These are phyloP conservation scores for Monosporascus sp. DNA, from an alignment of 2,329 filamentous ascomycete species.

Conservation along the genomic window DNA sequence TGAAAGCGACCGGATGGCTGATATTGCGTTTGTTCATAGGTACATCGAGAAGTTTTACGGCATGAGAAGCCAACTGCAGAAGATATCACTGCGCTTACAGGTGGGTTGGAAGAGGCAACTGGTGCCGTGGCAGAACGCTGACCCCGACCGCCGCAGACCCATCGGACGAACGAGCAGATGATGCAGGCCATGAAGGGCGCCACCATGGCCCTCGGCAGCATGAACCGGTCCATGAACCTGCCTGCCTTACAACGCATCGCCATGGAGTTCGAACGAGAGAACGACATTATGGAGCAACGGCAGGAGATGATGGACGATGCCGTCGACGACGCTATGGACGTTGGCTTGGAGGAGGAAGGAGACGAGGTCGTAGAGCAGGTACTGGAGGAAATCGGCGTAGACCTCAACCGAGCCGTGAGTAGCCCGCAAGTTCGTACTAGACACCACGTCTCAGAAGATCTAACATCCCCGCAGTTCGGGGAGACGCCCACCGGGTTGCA, in stretches of 20 bases:
- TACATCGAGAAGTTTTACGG: constrained; percentile 98
- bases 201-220: constrained; percentile 84
- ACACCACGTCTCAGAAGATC: constrained; percentile 7
- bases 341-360: constrained; percentile 86
- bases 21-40: constrained; percentile 36
- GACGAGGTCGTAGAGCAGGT: constrained; percentile 97
- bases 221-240: constrained; percentile 98
- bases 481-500: constrained; percentile 86
- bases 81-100: constrained; percentile 91
- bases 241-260: constrained; percentile 92
- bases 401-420: constrained; percentile 82
- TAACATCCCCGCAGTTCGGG: constrained; percentile 61
- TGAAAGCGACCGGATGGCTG: background rate
- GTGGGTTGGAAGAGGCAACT: constrained; percentile 37
- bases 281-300: constrained; percentile 98
- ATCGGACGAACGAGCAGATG: constrained; percentile 98
- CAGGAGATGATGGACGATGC: constrained; percentile 99
- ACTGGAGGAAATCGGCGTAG: constrained; percentile 92
- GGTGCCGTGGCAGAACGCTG: background rate
- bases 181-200: constrained; percentile 99
- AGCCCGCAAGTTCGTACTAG: background rate
- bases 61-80: constrained; percentile 95
- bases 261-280: constrained; percentile 98
- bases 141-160: constrained; percentile 56
- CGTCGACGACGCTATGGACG: constrained; percentile 91